These are phyloP conservation scores for Pseudocercospora cruenta DNA, from an alignment of 2,329 filamentous ascomycete species.

Conservation along the genomic window DNA sequence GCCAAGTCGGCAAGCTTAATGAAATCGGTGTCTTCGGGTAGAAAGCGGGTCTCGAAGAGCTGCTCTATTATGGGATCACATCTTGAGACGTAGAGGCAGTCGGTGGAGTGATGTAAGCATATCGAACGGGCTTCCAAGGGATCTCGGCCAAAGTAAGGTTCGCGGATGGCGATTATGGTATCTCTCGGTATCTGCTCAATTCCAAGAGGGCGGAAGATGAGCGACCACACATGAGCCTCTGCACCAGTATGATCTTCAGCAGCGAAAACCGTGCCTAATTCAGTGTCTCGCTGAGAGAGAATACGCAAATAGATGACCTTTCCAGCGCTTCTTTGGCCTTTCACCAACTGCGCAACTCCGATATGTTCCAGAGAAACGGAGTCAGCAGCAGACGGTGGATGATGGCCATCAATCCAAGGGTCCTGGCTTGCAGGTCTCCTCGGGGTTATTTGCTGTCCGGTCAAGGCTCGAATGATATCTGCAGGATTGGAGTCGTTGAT, in stretches of 20 bases:
- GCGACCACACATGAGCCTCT: conserved; percentile 11
- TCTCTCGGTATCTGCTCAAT: not conserved
- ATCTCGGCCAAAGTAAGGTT: conserved; percentile 12
- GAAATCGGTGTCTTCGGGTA: not conserved
- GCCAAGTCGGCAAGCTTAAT: not conserved
- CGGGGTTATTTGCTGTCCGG: not conserved
- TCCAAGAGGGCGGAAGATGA: conserved; percentile 12
- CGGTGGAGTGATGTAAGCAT: conserved; percentile 20
- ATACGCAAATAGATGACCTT: conserved; percentile 10
- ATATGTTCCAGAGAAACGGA: not conserved
- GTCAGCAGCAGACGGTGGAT: not conserved
- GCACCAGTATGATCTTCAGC: not conserved
- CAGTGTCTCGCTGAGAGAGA: not conserved
- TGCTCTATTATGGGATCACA: not conserved
- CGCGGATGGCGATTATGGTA: conserved; percentile 13
- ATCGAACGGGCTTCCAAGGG: not conserved
- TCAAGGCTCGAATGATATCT: not conserved
- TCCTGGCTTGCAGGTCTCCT: not conserved
- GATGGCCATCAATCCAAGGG: not conserved
- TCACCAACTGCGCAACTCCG: not conserved
- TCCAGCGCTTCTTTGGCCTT: not conserved
- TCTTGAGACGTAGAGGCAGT: conserved; percentile 6
- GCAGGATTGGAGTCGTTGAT: not conserved
- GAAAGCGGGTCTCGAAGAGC: not conserved
- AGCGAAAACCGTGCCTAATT: not conserved